These are phyloP conservation scores for Tylopilus sp. DNA, from an alignment of 1,284 basidiomycete genomes.

Conservation along the genomic window DNA sequence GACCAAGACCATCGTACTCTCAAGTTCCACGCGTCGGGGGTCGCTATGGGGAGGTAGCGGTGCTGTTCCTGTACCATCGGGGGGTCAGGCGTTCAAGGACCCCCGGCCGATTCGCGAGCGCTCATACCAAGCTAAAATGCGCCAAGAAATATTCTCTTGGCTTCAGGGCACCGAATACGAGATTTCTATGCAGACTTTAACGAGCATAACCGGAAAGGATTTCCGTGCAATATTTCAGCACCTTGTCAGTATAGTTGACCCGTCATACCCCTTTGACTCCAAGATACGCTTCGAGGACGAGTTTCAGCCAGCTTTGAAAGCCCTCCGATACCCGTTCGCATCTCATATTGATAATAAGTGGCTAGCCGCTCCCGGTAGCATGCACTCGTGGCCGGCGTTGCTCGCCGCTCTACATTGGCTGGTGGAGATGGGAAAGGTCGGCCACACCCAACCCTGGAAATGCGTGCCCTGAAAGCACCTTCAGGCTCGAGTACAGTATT, in stretches of 20 bases:
- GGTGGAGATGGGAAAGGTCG: slow-evolving; percentile 73
- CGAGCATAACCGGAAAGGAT: slow-evolving; percentile 76
- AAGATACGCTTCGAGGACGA: slow-evolving; percentile 76
- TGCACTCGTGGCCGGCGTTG: slow-evolving; percentile 80
- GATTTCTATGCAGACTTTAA: slow-evolving; percentile 60
- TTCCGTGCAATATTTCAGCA: slow-evolving; percentile 79
- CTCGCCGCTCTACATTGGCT: slow-evolving; percentile 87
- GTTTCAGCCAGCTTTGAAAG: slow-evolving; percentile 68
- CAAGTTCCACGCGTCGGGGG: slow-evolving; percentile 59
- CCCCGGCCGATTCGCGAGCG: slow-evolving; percentile 70
- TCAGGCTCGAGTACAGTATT: slow-evolving; percentile 48
- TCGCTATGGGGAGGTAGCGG: slow-evolving; percentile 59
- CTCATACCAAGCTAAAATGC: slow-evolving; percentile 68
- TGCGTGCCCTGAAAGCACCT: neutral
- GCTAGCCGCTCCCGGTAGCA: slow-evolving; percentile 79
- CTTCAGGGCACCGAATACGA: slow-evolving; percentile 62
- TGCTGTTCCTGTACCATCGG: slow-evolving; percentile 43
- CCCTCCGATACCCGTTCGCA: slow-evolving; percentile 73
- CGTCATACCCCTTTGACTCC: slow-evolving; percentile 54
- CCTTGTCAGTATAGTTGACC: slow-evolving; percentile 71
- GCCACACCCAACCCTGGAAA: slow-evolving; percentile 17
- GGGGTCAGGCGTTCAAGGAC: slow-evolving; percentile 59
- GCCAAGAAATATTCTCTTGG: slow-evolving; percentile 69
- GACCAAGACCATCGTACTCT: slow-evolving; percentile 6
- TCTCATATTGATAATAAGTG: slow-evolving; percentile 75